Evolutionary conservation across 1,139 yeast genomes (phyloP).

Genomic region (Debaryomyces subglobosus): DNA sequence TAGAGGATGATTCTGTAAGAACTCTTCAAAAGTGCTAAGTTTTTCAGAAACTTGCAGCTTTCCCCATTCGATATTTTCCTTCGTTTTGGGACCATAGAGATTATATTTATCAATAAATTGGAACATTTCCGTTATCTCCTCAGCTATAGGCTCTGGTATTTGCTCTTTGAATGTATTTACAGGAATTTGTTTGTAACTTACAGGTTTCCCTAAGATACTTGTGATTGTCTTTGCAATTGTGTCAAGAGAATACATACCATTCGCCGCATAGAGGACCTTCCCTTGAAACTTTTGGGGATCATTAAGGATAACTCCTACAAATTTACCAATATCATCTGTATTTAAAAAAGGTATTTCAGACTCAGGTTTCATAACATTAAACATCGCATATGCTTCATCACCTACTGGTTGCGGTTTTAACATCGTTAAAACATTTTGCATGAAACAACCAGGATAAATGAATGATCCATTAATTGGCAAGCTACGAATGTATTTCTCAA

Average conservation of each 20-base stretch:
- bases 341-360: background rate
- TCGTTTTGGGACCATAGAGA: background rate
- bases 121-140: conserved; percentile 8
- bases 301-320: conserved; percentile 7
- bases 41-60: background rate
- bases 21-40: background rate
- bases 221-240: background rate
- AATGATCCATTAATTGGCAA: conserved; percentile 9
- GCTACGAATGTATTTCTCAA: conserved; percentile 9
- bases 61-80: background rate
- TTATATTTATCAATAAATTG: background rate
- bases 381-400: conserved; percentile 2
- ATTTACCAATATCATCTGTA: conserved; percentile 6
- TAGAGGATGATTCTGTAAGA: background rate
- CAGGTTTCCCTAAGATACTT: conserved; percentile 3
- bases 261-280: conserved; percentile 1
- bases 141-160: conserved; percentile 3
- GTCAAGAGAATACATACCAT: background rate
- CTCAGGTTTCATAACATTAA: background rate
- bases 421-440: conserved; percentile 9
- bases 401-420: conserved; percentile 1
- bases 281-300: conserved; percentile 7
- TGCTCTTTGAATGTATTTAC: background rate
- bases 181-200: conserved; percentile 5
- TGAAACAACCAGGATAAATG: conserved; percentile 9